These are phyloP conservation scores for Lecanicillium sp. DNA, from an alignment of 2,329 filamentous ascomycete species.

Conservation along the genomic window DNA sequence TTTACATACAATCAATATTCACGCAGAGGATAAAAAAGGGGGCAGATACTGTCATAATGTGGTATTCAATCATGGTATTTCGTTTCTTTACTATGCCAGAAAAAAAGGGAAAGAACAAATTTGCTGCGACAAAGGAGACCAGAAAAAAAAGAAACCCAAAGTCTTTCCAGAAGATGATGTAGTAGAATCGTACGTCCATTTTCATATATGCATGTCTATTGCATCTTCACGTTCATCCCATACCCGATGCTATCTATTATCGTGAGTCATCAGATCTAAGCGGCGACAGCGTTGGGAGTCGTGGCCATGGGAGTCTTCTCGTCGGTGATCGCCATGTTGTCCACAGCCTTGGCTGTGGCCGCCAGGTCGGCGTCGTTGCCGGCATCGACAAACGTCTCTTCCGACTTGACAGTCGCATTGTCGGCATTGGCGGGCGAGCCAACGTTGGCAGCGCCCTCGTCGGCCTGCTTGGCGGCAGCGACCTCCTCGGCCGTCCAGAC, in stretches of 20 bases:
- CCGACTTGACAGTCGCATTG: conserved; percentile 4
- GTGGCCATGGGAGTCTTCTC: conserved; percentile 7
- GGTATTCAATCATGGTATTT: no score
- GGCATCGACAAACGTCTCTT: conserved; percentile 11
- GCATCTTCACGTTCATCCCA: background rate
- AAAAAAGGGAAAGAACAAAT: background rate
- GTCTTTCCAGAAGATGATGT: conserved; percentile 4
- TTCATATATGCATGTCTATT: background rate
- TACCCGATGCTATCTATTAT: no score
- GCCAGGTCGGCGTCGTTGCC: conserved; percentile 1
- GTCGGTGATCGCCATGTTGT: background rate
- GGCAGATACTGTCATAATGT: no score
- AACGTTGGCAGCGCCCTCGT: background rate
- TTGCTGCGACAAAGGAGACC: background rate
- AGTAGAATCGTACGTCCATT: background rate
- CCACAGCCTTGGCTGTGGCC: conserved; percentile 3
- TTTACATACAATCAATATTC: no score
- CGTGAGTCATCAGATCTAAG: no score
- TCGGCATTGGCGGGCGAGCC: background rate
- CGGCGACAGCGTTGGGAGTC: conserved; percentile 11
- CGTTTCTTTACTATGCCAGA: no score
- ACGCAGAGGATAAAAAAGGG: no score
- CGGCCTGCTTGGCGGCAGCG: background rate
- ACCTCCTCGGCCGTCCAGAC: conserved; percentile 8
- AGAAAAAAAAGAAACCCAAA: background rate